Conservation (phyloP, 1,139 yeast genomes). For the Diutina ranongensis region DNA sequence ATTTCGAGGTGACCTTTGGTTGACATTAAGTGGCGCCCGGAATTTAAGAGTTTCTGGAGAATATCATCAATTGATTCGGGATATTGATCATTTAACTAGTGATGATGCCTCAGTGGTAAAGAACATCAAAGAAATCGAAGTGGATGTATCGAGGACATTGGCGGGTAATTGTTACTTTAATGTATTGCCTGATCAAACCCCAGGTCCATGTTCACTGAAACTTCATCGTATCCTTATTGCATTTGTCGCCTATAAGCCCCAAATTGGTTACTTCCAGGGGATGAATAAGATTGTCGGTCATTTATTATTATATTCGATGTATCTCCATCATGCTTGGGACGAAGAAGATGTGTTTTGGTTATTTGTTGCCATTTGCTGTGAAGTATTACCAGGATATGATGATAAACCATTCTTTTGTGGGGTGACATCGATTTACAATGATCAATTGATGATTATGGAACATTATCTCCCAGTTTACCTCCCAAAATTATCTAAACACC, state of each 20-base stretch:
- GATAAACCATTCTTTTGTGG: conserved; percentile 22
- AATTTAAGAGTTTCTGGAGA: conserved; percentile 38
- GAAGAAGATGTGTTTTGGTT: conserved; percentile 54
- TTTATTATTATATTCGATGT: conserved; percentile 25
- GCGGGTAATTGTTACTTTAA: conserved; percentile 44
- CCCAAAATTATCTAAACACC: conserved; percentile 30
- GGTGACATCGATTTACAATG: conserved; percentile 28
- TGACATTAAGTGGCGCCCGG: conserved; percentile 43
- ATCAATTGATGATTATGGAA: conserved; percentile 20
- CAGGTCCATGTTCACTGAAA: conserved; percentile 43
- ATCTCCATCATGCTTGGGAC: conserved; percentile 12
- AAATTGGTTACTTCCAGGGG: conserved; percentile 51
- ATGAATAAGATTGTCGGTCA: conserved; percentile 53
- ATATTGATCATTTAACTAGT: conserved; percentile 3
- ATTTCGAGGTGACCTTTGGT: conserved; percentile 40
- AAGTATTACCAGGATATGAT: conserved; percentile 34
- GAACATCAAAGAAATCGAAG: conserved; percentile 34
- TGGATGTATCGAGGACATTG: conserved; percentile 46
- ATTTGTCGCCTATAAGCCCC: conserved; percentile 37
- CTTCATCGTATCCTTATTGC: conserved; percentile 41
- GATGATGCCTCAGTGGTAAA: conserved; percentile 14
- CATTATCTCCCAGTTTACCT: conserved; percentile 17
- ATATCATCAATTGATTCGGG: conserved; percentile 22
- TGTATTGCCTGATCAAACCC: conserved; percentile 23
- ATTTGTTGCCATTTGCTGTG: conserved; percentile 39